Evolutionary conservation across 2,329 filamentous ascomycete genomes (phyloP).

Genomic region (Beauveria varroae): DNA sequence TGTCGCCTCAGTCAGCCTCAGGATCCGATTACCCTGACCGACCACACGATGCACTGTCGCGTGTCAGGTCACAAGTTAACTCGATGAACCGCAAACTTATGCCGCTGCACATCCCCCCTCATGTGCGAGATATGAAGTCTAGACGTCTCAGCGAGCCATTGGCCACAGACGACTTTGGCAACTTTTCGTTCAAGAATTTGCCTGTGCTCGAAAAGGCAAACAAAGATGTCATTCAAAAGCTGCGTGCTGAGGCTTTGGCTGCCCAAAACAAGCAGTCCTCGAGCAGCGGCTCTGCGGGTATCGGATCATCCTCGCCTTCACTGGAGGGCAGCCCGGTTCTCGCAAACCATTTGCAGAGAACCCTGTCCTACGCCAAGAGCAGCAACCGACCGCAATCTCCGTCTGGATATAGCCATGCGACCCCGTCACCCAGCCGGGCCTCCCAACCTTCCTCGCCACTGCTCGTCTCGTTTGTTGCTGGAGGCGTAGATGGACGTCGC

Average conservation of each 20-base stretch:
- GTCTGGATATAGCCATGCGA: constrained; percentile 68
- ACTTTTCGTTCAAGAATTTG: constrained; percentile 94
- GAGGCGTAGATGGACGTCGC: constrained; percentile 61
- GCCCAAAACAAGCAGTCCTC: constrained; percentile 47
- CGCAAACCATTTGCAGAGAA: constrained; percentile 72
- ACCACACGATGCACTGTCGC: constrained; percentile 88
- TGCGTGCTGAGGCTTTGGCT: constrained; percentile 82
- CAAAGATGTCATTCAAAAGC: constrained; percentile 95
- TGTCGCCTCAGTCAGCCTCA: constrained; percentile 63
- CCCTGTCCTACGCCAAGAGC: constrained; percentile 72
- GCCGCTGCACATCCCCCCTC: constrained; percentile 91
- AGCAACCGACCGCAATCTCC: constrained; percentile 75
- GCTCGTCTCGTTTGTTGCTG: constrained; percentile 92
- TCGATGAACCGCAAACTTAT: constrained; percentile 84
- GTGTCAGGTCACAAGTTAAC: constrained; percentile 79
- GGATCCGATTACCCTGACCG: constrained; percentile 76
- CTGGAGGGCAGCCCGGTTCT: constrained; percentile 82
- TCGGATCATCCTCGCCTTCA: constrained; percentile 56
- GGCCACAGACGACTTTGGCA: constrained; percentile 85
- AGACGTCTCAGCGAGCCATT: constrained; percentile 87
- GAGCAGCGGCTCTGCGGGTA: constrained; percentile 31
- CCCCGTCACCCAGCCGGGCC: constrained; percentile 77
- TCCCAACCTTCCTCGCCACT: constrained; percentile 66
- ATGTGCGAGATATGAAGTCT: constrained; percentile 85
- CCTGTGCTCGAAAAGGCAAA: constrained; percentile 96